phyloP scores from a whole-genome alignment of 73 alveolate genomes.

The Symbiodinium pilosum region DNA sequence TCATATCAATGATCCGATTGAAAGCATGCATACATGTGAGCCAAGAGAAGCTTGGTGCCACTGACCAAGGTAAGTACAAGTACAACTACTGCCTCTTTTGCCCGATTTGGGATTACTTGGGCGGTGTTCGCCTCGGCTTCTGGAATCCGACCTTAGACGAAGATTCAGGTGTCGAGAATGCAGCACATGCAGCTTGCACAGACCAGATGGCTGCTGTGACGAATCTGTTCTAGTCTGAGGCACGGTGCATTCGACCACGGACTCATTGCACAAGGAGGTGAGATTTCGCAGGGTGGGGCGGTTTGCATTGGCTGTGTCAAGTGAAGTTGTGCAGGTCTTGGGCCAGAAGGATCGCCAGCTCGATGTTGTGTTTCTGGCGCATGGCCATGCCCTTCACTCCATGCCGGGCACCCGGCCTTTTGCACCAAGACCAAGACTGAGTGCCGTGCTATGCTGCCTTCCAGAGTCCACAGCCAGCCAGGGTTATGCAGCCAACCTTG shows the following conservation, averaged over 20 bases:
- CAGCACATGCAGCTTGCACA: too few species aligned
- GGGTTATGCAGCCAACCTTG: not conserved
- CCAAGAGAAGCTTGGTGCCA: too few species aligned
- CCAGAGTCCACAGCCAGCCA: not conserved
- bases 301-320: not conserved
- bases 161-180: too few species aligned
- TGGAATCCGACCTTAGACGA: too few species aligned
- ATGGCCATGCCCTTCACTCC: constrained; percentile 55
- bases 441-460: too few species aligned
- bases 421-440: not conserved
- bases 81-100: constrained; percentile 91
- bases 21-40: too few species aligned
- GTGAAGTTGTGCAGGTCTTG: not conserved
- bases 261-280: constrained; percentile 41
- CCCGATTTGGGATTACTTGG: constrained; percentile 80
- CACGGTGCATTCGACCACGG: constrained; percentile 60
- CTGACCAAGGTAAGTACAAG: constrained; percentile 93
- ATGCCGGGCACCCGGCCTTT: not conserved
- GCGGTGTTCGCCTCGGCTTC: constrained; percentile 5
- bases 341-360: constrained; percentile 25
- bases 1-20: too few species aligned
- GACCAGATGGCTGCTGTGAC: too few species aligned
- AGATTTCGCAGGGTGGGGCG: not conserved
- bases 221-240: constrained; percentile 12
- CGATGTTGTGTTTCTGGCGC: constrained; percentile 55